Evolutionary conservation across 805 yeast species (phyloP).

Genomic region (Starmerella riodocensis): DNA sequence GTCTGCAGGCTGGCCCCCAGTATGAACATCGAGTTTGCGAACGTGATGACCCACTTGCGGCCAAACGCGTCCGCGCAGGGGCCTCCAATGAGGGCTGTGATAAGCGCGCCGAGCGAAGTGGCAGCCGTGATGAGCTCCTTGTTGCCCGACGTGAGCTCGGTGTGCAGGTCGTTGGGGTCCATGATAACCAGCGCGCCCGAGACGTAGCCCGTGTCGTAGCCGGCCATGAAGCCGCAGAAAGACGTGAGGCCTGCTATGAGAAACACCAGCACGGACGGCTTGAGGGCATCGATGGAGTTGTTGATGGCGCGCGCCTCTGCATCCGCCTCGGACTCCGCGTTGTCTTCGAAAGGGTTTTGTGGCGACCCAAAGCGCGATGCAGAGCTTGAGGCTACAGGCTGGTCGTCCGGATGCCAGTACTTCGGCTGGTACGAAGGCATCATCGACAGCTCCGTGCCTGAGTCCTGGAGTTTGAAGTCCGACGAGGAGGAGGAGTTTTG

Average conservation of each 20-base stretch:
- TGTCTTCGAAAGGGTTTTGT: neutral
- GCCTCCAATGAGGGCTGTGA: slow-evolving; percentile 72
- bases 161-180: slow-evolving; percentile 51
- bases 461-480: no score
- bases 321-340: neutral
- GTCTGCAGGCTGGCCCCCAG: slow-evolving; percentile 79
- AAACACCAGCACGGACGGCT: slow-evolving; percentile 43
- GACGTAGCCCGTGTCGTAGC: slow-evolving; percentile 94
- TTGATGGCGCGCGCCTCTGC: slow-evolving; percentile 14
- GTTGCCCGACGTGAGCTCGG: slow-evolving; percentile 54
- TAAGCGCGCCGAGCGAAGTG: slow-evolving; percentile 82
- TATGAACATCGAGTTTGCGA: slow-evolving; percentile 68
- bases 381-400: neutral
- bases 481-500: no score
- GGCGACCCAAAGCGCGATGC: neutral
- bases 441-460: no score
- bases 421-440: no score
- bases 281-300: slow-evolving; percentile 24
- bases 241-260: slow-evolving; percentile 59
- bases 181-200: slow-evolving; percentile 84
- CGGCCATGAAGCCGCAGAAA: slow-evolving; percentile 91
- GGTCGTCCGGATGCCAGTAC: no score
- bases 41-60: slow-evolving; percentile 69
- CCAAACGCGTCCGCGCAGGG: slow-evolving; percentile 70
- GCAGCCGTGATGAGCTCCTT: slow-evolving; percentile 88